Base-by-base conservation (phyloP, 148 eudicot genomes). In the Limonium bicolor region DNA sequence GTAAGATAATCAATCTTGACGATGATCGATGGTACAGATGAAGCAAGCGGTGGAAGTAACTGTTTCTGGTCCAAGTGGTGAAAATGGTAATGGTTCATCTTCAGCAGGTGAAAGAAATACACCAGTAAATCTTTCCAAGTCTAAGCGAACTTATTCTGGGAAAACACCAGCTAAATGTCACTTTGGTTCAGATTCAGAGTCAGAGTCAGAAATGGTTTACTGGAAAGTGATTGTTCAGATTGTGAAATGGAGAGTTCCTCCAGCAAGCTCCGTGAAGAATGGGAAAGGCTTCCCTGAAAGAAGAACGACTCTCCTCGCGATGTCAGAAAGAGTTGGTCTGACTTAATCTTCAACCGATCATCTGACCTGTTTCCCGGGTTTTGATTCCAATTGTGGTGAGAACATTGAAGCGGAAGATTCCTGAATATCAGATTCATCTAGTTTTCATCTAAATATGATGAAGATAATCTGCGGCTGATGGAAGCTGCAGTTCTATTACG, bases 131-230 rank as follows among this genome's bases (percentile, higher is more conserved):
- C 32, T 77, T 16, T 73, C 84, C 11, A 90, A 77, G 62, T 65
- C 78, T 61, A 83, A 72, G 58, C 71, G 83, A 43, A 88, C 92
- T 32, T 77, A 80, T 51, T 79, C 84, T 50, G 82, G 75, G 27
- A 74, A 67, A 70, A 51, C 46, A 33, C 30, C 60, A 12, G 38
- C 70, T 13, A 55, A 68, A 53, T 71, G 53, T 55, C 49, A 39
- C 25, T 82, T 62, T 69, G 87, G 83, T 51, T 50, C 68, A 32
- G 19, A 51, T 63, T 20, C 70, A 26, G 79, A 70, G 11, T 50
- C 58, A 12, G 77, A 72, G 44, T n/a, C n/a, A n/a, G n/a, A n/a
- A 58, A 37, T 29, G 57, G 25, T 36, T 62, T 65, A 52, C 67
- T 75, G 48, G 94, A 72, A 40, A 51, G 68, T 55, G 90, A 80